Conservation (phyloP, 2,329 filamentous ascomycete genomes). For the Aspergillus viridinutans region DNA sequence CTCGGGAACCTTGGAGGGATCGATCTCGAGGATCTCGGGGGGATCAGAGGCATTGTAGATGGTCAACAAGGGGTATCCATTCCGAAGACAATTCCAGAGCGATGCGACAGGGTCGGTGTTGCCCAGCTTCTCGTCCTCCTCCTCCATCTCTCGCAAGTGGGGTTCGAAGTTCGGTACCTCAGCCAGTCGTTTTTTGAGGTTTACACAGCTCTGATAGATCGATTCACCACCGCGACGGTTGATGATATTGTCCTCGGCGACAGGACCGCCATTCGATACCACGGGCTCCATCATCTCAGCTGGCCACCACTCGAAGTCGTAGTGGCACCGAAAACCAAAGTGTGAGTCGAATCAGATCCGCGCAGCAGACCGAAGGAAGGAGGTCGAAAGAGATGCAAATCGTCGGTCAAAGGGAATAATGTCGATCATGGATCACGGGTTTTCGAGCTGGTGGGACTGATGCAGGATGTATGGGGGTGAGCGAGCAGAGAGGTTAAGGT, state of each 20-base stretch:
- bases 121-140: conserved; percentile 59
- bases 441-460: conserved; percentile 23
- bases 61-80: conserved; percentile 76
- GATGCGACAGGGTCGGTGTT: conserved; percentile 79
- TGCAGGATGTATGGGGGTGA: conserved; percentile 24
- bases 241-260: conserved; percentile 89
- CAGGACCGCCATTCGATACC: conserved; percentile 32
- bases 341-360: conserved; percentile 23
- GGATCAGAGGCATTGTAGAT: conserved; percentile 86
- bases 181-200: conserved; percentile 73
- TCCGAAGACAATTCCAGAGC: conserved; percentile 80
- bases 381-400: conserved; percentile 14
- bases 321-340: conserved; percentile 4
- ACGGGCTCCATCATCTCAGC: conserved; percentile 34
- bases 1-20: conserved; percentile 60
- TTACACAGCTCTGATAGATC: conserved; percentile 91
- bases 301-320: conserved; percentile 18
- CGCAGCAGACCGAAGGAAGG: conserved; percentile 26
- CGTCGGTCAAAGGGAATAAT: conserved; percentile 23
- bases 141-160: conserved; percentile 67
- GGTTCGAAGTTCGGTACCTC: conserved; percentile 79
- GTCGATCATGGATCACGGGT: conserved; percentile 30
- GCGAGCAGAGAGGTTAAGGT: conserved; percentile 11
- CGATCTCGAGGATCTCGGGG: conserved; percentile 62
- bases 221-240: conserved; percentile 95